phyloP scores from a whole-genome alignment of 352 stramenopile genomes.

The Globisporangium sylvaticum region DNA sequence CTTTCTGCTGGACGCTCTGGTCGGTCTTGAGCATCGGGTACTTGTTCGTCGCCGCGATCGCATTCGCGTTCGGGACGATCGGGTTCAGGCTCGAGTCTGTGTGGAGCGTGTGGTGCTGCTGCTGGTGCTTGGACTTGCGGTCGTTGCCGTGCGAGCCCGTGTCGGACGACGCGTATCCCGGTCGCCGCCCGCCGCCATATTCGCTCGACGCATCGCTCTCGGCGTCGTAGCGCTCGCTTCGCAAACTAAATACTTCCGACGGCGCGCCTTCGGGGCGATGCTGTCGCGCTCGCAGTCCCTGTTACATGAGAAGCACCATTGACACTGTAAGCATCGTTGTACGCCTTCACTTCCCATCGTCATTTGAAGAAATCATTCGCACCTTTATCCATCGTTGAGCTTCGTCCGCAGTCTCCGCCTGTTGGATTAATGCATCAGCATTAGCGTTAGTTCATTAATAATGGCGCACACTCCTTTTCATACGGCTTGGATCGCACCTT shows the following conservation, averaged over 20 bases:
- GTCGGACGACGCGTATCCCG: slow-evolving; percentile 56
- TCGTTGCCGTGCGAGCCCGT: slow-evolving; percentile 47
- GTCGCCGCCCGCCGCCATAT: slow-evolving; percentile 48
- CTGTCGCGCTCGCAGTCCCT: slow-evolving; percentile 71
- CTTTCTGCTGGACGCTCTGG: slow-evolving; percentile 45
- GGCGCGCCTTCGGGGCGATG: slow-evolving; percentile 62
- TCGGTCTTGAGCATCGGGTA: slow-evolving; percentile 82
- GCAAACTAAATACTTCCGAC: slow-evolving; percentile 79
- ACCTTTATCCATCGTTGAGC: slow-evolving; percentile 56
- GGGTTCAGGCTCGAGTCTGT: slow-evolving; percentile 56
- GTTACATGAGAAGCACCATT: background rate
- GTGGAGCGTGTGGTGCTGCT: slow-evolving; percentile 37
- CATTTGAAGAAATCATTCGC: no score
- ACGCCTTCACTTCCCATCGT: no score
- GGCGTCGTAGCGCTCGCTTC: slow-evolving; percentile 75
- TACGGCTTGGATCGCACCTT: slow-evolving; percentile 28
- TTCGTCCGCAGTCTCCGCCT: slow-evolving; percentile 71
- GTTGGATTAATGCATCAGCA: background rate
- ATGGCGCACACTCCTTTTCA: background rate
- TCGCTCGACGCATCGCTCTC: slow-evolving; percentile 84
- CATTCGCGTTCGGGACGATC: slow-evolving; percentile 68
- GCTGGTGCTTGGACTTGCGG: slow-evolving; percentile 22
- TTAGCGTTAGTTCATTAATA: background rate
- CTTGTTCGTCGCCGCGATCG: slow-evolving; percentile 44
- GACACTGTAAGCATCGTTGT: no score